A percentile compares a stretch with the other conserved stretches of the same genome.
Conservation (phyloP, 2,329 filamentous ascomycete species). For the Scytalidium sp. region DNA sequence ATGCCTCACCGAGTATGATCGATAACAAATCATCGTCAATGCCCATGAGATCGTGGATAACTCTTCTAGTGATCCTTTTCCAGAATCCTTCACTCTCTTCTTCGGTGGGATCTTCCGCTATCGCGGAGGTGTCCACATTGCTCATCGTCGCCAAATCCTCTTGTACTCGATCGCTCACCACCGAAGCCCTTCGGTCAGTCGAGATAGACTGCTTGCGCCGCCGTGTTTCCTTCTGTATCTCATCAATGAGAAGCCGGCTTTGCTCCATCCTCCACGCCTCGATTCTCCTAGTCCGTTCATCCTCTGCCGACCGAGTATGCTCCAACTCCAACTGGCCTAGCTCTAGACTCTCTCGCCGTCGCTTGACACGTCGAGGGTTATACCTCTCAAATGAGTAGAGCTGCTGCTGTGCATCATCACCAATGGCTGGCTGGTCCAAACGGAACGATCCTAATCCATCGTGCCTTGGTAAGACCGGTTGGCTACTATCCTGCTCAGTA, state of each 20-base stretch:
- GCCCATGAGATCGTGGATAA: slow-evolving; percentile 86
- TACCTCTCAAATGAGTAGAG: slow-evolving; percentile 86
- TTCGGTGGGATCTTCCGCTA: slow-evolving; percentile 29
- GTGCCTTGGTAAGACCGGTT: slow-evolving; percentile 79
- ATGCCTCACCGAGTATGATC: slow-evolving; percentile 79
- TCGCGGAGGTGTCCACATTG: slow-evolving; percentile 15
- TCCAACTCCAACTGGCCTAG: slow-evolving; percentile 48
- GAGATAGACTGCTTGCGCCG: slow-evolving; percentile 62
- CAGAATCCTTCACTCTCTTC: slow-evolving; percentile 67
- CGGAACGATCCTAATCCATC: slow-evolving; percentile 88
- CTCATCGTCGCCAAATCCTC: slow-evolving; percentile 28
- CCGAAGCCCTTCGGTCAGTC: slow-evolving; percentile 36
- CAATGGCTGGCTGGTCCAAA: slow-evolving; percentile 53
- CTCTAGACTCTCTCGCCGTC: slow-evolving; percentile 51
- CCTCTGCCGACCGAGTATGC: slow-evolving; percentile 56
- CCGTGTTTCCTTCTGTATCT: slow-evolving; percentile 83
- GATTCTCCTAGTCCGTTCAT: slow-evolving; percentile 78
- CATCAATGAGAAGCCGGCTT: slow-evolving; percentile 77
- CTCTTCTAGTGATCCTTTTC: slow-evolving; percentile 76
- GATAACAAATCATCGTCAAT: slow-evolving; percentile 84
- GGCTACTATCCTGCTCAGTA: slow-evolving; percentile 14
- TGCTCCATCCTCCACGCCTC: slow-evolving; percentile 92
- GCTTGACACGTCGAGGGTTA: slow-evolving; percentile 66
- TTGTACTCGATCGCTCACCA: slow-evolving; percentile 22
- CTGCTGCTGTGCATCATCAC: slow-evolving; percentile 69